These are phyloP conservation scores for Melaleuca quinquenervia DNA, from an alignment of 345 rosid genomes.

Conservation along the genomic window DNA sequence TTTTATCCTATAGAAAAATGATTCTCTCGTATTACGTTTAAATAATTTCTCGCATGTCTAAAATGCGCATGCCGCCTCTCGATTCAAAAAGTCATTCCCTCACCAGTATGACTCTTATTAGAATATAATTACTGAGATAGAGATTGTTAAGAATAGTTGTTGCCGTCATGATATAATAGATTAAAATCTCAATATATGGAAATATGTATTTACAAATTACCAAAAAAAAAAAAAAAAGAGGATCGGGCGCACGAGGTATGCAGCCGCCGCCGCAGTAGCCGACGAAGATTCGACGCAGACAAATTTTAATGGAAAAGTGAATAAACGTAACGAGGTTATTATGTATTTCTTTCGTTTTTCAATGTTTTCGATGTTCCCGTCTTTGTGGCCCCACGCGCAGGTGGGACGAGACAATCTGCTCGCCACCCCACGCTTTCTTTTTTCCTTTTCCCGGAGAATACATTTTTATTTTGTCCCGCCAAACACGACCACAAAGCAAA, in stretches of 20 bases:
- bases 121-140: neutral
- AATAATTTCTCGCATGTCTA: neutral
- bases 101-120: too few species aligned
- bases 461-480: neutral
- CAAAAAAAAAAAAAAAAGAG: neutral
- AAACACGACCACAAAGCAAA: neutral
- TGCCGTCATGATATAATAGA: too few species aligned
- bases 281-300: neutral
- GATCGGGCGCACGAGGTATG: neutral
- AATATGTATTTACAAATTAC: neutral
- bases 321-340: neutral
- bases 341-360: neutral
- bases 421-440: neutral
- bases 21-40: neutral
- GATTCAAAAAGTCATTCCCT: neutral
- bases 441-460: neutral
- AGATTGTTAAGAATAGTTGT: neutral
- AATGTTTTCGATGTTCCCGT: neutral
- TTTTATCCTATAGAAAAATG: neutral
- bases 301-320: neutral
- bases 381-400: neutral
- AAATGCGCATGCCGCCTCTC: neutral
- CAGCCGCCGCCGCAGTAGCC: neutral
- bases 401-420: neutral
- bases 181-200: neutral